Conservation (phyloP, 2,329 filamentous ascomycete species). For the Rutstroemia sp. region DNA sequence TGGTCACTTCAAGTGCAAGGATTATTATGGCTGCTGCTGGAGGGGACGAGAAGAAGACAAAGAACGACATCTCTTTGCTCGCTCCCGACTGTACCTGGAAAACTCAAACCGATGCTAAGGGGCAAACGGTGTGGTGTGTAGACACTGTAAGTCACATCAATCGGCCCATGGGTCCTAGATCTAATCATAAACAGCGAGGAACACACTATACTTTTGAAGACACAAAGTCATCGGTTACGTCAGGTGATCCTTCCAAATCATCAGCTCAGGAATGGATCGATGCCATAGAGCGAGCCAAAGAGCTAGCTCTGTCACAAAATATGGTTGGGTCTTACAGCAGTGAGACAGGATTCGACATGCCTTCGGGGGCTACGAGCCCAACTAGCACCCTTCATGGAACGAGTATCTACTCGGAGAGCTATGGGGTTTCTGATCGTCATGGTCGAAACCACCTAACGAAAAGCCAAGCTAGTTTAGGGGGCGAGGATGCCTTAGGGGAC, state of each 20-base stretch:
- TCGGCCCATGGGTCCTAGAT: not conserved
- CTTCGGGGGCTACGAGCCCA: constrained; percentile 68
- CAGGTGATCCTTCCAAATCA: constrained; percentile 54
- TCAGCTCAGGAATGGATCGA: constrained; percentile 90
- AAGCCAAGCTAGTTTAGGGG: constrained; percentile 47
- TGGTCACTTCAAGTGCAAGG: constrained; percentile 87
- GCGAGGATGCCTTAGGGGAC: constrained; percentile 27
- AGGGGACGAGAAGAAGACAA: constrained; percentile 92
- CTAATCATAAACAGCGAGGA: constrained; percentile 48
- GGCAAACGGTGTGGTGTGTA: constrained; percentile 79
- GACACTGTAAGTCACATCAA: constrained; percentile 66
- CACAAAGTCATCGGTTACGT: constrained; percentile 59
- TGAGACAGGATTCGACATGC: constrained; percentile 62
- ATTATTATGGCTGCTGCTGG: constrained; percentile 86
- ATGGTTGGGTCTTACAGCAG: constrained; percentile 56
- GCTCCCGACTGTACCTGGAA: constrained; percentile 69
- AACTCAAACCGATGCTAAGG: constrained; percentile 78
- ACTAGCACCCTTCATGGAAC: constrained; percentile 58
- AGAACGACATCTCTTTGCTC: constrained; percentile 83
- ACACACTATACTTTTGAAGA: constrained; percentile 94
- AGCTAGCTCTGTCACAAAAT: constrained; percentile 72
- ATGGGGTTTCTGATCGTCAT: constrained; percentile 44
- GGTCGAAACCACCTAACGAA: constrained; percentile 53
- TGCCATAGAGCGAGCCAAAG: constrained; percentile 75
- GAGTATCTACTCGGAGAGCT: constrained; percentile 45